Evolutionary conservation across 2,329 filamentous ascomycete species (phyloP).

Genomic region (Tolypocladium endophyticum): DNA sequence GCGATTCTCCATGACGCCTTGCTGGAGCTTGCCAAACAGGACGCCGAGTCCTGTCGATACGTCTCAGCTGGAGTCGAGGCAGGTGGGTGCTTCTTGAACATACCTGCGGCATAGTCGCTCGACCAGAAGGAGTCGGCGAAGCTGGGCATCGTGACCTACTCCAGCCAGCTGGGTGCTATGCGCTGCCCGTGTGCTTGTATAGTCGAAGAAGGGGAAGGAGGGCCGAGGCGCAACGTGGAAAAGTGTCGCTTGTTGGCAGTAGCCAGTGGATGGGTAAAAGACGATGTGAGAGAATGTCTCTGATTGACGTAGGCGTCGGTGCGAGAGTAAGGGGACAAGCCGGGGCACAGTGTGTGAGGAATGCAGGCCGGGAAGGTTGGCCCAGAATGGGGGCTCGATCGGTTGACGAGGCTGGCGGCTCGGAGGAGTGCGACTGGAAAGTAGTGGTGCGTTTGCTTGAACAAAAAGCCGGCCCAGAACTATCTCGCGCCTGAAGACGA

Average conservation of each 20-base stretch:
- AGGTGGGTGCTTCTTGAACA: constrained; percentile 14
- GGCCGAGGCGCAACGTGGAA: background rate
- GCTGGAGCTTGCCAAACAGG: constrained; percentile 91
- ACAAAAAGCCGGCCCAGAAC: background rate
- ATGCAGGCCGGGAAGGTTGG: background rate
- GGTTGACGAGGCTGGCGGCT: background rate
- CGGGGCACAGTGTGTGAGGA: background rate
- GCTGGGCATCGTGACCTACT: constrained; percentile 55
- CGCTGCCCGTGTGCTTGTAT: background rate
- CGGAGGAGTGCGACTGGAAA: background rate
- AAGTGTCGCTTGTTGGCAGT: background rate
- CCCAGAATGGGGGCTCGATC: background rate
- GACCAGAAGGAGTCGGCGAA: constrained; percentile 99
- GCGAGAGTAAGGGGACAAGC: background rate
- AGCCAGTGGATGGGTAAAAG: background rate
- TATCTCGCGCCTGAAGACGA: background rate
- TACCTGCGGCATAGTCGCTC: constrained; percentile 88
- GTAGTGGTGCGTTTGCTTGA: background rate
- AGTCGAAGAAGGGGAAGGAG: background rate
- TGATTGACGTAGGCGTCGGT: background rate
- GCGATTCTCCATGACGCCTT: constrained; percentile 89
- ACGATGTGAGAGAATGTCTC: background rate
- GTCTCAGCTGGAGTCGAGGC: constrained; percentile 4
- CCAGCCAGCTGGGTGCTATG: constrained; percentile 1
- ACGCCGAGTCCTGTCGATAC: constrained; percentile 62